Conservation (phyloP, 2,329 filamentous ascomycete species). For the Beauveria caledonica region DNA sequence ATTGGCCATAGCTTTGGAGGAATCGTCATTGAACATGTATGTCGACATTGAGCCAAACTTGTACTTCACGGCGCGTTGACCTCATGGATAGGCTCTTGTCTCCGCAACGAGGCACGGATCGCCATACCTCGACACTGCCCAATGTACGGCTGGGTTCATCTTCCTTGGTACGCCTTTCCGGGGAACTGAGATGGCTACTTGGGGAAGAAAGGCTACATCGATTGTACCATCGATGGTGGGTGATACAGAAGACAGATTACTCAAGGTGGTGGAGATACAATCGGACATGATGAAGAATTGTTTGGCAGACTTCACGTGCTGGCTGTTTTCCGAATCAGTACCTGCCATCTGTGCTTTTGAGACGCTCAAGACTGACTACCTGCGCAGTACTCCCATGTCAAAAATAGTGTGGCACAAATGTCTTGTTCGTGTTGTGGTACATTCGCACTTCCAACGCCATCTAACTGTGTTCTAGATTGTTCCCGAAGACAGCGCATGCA, state of each 20-base stretch:
- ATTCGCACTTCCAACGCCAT: neutral
- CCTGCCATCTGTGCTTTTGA: neutral
- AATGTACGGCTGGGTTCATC: neutral
- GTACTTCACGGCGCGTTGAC: neutral
- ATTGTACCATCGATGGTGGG: neutral
- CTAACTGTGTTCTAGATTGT: neutral
- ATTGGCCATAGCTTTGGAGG: neutral
- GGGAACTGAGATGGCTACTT: neutral
- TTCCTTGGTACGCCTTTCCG: neutral
- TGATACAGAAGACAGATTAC: neutral
- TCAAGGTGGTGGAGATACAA: neutral
- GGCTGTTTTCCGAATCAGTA: neutral
- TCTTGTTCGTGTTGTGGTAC: neutral
- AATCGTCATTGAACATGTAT: neutral
- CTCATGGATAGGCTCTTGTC: neutral
- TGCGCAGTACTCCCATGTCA: neutral
- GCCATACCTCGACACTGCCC: neutral
- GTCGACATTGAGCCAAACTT: neutral
- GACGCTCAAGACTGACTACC: neutral
- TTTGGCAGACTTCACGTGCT: neutral
- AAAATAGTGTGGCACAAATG: neutral
- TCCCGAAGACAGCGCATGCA: neutral
- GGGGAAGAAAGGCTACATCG: neutral
- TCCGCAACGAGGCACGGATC: neutral
- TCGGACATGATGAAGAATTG: neutral